These are phyloP conservation scores for Beauveria rudraprayagi DNA, from an alignment of 2,329 filamentous ascomycete species.

Conservation along the genomic window DNA sequence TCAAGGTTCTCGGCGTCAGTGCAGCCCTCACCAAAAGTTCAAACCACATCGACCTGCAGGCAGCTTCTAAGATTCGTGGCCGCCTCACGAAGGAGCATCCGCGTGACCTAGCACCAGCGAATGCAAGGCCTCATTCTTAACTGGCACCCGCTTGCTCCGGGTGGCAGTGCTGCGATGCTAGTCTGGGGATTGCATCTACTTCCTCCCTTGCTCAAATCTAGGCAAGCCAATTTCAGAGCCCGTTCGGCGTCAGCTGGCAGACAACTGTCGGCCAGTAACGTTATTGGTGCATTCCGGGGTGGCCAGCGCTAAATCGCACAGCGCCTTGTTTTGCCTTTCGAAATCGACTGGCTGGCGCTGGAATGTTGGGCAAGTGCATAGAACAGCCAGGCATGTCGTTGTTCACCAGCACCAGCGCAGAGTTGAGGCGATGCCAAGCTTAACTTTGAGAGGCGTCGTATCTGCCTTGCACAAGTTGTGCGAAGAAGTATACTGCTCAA, in stretches of 20 bases:
- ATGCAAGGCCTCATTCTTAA: neutral
- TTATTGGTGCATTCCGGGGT: neutral
- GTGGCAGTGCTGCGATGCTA: neutral
- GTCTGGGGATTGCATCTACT: neutral
- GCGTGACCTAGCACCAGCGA: neutral
- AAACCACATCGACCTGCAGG: neutral
- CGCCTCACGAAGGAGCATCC: neutral
- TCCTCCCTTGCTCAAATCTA: neutral
- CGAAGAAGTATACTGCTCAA: no score
- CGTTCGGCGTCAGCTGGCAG: slow-evolving; percentile 1
- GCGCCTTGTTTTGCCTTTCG: neutral
- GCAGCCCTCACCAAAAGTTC: neutral
- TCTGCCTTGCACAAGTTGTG: no score
- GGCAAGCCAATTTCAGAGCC: neutral
- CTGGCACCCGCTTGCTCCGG: neutral
- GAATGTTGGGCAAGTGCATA: neutral
- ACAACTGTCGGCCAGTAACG: neutral
- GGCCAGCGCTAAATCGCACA: neutral
- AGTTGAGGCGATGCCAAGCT: neutral
- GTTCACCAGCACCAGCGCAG: neutral
- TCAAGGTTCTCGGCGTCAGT: neutral
- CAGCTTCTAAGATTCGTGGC: neutral
- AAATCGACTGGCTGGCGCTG: neutral
- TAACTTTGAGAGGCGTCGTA: neutral
- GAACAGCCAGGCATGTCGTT: neutral